These are phyloP conservation scores for Aaosphaeria arxii DNA, from an alignment of 2,329 filamentous ascomycete species.

Conservation along the genomic window DNA sequence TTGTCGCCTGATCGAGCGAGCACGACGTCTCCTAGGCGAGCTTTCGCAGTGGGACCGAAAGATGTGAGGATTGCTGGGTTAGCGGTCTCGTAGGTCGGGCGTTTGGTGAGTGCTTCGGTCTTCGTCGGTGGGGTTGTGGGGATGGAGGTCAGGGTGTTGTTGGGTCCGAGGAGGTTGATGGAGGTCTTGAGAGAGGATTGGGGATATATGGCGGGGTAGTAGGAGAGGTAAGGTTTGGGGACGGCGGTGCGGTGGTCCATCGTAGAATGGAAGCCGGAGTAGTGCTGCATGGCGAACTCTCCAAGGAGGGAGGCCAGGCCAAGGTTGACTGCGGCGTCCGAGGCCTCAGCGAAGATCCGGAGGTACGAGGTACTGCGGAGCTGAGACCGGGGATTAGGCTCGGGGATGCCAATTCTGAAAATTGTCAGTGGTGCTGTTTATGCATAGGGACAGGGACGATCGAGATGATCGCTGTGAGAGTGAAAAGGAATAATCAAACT, in stretches of 20 bases:
- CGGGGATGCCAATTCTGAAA: constrained; percentile 20
- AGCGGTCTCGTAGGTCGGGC: constrained; percentile 26
- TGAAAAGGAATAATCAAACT: neutral
- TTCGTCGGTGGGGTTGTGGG: constrained; percentile 8
- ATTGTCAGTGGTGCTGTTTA: neutral
- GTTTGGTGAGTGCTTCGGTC: constrained; percentile 13
- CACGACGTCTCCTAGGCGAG: constrained; percentile 40
- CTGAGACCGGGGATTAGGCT: constrained; percentile 22
- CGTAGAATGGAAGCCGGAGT: constrained; percentile 28
- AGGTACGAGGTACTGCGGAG: constrained; percentile 30
- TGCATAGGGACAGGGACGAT: neutral
- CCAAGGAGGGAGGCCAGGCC: constrained; percentile 17
- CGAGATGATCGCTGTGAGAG: neutral
- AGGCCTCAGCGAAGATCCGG: constrained; percentile 29
- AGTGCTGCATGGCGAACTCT: constrained; percentile 31
- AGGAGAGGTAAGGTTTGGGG: constrained; percentile 29
- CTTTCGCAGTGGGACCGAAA: constrained; percentile 19
- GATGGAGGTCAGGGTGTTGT: neutral
- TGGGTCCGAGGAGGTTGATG: constrained; percentile 31
- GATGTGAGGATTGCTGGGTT: constrained; percentile 27
- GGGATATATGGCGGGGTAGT: constrained; percentile 27
- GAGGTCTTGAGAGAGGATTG: constrained; percentile 24
- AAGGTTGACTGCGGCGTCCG: constrained; percentile 16
- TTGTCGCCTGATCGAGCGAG: constrained; percentile 44
- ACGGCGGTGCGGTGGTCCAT: constrained; percentile 26